Evolutionary conservation across 345 rosid genomes (phyloP).

Genomic region (Jatropha curcas): DNA sequence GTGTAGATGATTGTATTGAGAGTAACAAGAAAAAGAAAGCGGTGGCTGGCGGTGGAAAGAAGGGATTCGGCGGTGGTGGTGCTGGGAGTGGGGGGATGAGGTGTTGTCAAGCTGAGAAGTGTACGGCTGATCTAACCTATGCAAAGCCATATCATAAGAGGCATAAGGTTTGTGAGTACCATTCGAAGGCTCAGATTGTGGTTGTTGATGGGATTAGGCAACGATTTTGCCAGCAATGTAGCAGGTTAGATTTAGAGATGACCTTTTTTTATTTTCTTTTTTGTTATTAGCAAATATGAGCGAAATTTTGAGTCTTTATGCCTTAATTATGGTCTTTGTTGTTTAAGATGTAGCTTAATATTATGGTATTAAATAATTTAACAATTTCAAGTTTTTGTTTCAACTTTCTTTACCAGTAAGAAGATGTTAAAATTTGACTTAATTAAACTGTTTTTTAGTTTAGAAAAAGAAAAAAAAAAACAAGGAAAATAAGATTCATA

Average conservation of each 20-base stretch:
- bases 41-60: conserved; percentile 19
- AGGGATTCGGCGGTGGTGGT: conserved; percentile 20
- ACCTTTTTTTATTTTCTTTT: conserved; percentile 4
- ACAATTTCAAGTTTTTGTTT: not conserved
- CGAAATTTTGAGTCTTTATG: not conserved
- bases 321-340: not conserved
- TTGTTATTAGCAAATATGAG: not conserved
- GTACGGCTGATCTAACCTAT: conserved; percentile 53
- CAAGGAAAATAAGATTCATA: not conserved
- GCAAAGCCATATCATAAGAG: conserved; percentile 62
- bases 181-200: conserved; percentile 72
- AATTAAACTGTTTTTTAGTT: not conserved
- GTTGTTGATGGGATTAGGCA: conserved; percentile 56
- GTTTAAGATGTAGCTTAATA: conserved; percentile 3
- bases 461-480: too few relatives aligned
- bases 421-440: conserved; percentile 1
- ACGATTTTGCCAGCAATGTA: conserved; percentile 86
- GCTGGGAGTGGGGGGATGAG: conserved; percentile 31
- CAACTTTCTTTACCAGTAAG: not conserved
- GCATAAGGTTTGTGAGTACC: conserved; percentile 77
- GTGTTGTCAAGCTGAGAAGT: conserved; percentile 69
- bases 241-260: conserved; percentile 56
- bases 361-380: not conserved
- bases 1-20: conserved; percentile 18
- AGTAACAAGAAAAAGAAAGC: conserved; percentile 39